A percentile compares a stretch with the other conserved stretches of the same genome.
Evolutionary conservation across 164 flowering plant species (phyloP).

Genomic region (Buxus sempervirens): DNA sequence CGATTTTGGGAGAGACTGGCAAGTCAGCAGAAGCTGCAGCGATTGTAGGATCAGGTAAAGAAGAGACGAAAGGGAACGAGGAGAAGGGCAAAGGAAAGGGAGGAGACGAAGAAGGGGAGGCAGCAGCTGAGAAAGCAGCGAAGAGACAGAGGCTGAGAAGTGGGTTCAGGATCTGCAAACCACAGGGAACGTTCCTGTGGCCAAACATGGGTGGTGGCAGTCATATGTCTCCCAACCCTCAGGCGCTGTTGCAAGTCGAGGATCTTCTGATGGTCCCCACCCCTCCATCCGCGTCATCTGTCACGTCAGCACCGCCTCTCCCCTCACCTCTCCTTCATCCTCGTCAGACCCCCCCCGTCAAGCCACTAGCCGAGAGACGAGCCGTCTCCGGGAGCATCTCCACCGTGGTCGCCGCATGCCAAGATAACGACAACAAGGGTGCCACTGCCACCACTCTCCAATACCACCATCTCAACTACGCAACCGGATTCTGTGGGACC

Average conservation of each 20-base stretch:
- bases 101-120: constrained; percentile 9
- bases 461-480: no score
- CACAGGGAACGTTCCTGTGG: constrained; percentile 67
- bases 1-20: not conserved
- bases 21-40: not conserved
- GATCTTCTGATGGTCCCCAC: constrained; percentile 37
- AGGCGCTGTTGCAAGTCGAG: constrained; percentile 19
- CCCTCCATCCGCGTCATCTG: constrained; percentile 49
- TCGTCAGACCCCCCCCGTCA: constrained; percentile 36
- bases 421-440: no score
- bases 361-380: constrained; percentile 42
- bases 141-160: constrained; percentile 59
- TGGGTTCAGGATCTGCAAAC: constrained; percentile 78
- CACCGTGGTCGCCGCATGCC: not conserved
- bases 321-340: constrained; percentile 16
- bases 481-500: not conserved
- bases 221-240: constrained; percentile 14
- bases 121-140: constrained; percentile 41
- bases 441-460: no score
- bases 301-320: constrained; percentile 25
- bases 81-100: not conserved
- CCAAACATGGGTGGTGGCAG: constrained; percentile 36
- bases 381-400: constrained; percentile 2
- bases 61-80: not conserved
- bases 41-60: no score